Conservation (phyloP, 164 flowering plant species). For the Saururus chinensis region DNA sequence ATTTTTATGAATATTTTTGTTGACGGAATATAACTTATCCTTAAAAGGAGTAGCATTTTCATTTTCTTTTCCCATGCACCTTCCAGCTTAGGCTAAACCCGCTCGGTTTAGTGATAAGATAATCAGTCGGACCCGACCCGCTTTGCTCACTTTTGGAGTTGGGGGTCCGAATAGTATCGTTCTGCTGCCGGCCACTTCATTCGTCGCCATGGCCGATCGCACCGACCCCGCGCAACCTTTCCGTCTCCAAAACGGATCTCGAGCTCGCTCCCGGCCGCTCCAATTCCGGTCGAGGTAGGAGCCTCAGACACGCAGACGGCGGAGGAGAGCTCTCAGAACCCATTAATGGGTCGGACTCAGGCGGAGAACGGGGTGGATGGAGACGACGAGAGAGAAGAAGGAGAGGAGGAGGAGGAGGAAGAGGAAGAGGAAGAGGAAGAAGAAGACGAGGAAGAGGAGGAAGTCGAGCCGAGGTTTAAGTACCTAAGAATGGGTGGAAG, state of each 20-base stretch:
- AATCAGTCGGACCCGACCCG: no score
- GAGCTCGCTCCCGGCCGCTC: not conserved
- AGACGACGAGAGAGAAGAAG: slow-evolving; percentile 73
- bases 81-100: no score
- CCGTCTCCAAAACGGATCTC: not conserved
- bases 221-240: not conserved
- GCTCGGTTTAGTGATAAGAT: no score
- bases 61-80: no score
- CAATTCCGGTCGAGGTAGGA: not conserved
- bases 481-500: slow-evolving; percentile 98
- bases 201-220: not conserved
- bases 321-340: no score
- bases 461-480: slow-evolving; percentile 96
- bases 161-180: not conserved
- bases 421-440: slow-evolving; percentile 52
- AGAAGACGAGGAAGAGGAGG: slow-evolving; percentile 72
- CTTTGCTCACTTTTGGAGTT: no score
- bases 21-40: no score
- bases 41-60: no score
- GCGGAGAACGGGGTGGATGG: slow-evolving; percentile 78
- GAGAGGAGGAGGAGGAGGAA: slow-evolving; percentile 36
- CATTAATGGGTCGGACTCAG: slow-evolving; percentile 9
- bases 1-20: no score
- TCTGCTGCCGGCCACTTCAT: not conserved
- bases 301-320: not conserved